A percentile compares a stretch with the other conserved stretches of the same genome.
phyloP scores from a whole-genome alignment of 2,329 filamentous ascomycete species.

The Phialophora chinensis region DNA sequence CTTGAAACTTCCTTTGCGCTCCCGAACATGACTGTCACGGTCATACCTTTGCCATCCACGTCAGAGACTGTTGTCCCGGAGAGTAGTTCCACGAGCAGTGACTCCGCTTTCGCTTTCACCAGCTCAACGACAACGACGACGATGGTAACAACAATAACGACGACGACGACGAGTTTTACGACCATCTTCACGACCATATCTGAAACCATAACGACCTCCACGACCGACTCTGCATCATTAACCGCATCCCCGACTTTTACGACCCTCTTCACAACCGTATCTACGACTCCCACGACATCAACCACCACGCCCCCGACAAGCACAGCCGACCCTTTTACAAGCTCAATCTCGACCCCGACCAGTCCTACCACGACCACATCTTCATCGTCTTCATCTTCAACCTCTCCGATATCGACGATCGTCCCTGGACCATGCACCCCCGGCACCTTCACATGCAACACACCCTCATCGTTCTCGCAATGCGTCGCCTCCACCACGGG shows the following conservation, averaged over 20 bases:
- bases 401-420: constrained; percentile 8
- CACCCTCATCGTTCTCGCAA: constrained; percentile 46
- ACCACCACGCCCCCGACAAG: constrained; percentile 8
- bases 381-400: background rate
- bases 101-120: background rate
- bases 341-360: background rate
- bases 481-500: constrained; percentile 41
- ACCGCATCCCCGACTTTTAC: constrained; percentile 14
- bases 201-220: background rate
- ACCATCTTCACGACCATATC: constrained; percentile 7
- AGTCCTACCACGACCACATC: background rate
- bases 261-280: background rate
- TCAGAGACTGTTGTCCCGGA: background rate
- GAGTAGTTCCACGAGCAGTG: background rate
- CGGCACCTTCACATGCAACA: constrained; percentile 45
- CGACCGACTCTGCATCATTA: background rate
- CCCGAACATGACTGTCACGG: background rate
- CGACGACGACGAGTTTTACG: constrained; percentile 22
- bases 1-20: background rate
- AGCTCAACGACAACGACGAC: constrained; percentile 14
- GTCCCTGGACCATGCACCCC: constrained; percentile 37
- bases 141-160: constrained; percentile 17
- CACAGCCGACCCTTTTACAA: background rate
- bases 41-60: background rate
- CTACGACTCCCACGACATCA: background rate